Conservation (phyloP, 129 eudicot species). For the Tanacetum coccineum region DNA sequence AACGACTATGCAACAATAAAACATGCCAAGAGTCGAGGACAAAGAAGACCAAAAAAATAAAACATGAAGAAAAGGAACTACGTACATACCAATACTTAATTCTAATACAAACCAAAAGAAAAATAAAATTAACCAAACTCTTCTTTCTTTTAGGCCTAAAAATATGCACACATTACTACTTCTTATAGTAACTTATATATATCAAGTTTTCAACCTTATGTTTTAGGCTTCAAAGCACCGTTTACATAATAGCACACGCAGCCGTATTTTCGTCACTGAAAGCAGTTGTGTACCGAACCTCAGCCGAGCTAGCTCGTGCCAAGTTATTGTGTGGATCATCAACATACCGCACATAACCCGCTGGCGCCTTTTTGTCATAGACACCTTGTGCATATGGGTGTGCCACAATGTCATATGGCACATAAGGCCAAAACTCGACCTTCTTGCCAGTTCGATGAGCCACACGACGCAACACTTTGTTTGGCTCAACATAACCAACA, state of each 20-base stretch:
- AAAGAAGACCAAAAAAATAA: not conserved
- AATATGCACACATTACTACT: slow-evolving; percentile 5
- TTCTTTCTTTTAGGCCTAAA: not conserved
- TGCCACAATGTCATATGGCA: slow-evolving; percentile 74
- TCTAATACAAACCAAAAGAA: not conserved
- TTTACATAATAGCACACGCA: too few species aligned
- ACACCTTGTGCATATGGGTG: slow-evolving; percentile 90
- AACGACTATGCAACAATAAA: not conserved
- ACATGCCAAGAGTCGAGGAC: not conserved
- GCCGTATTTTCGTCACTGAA: slow-evolving; percentile 42
- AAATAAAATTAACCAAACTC: slow-evolving; percentile 1
- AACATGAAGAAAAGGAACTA: not conserved
- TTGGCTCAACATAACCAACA: slow-evolving; percentile 72
- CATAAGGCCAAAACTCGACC: slow-evolving; percentile 93
- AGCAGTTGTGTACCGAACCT: slow-evolving; percentile 90
- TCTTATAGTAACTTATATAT: too few species aligned
- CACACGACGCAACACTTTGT: slow-evolving; percentile 79
- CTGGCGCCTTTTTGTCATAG: slow-evolving; percentile 84
- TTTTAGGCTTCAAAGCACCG: not conserved
- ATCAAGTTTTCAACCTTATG: not conserved
- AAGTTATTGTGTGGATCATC: slow-evolving; percentile 52
- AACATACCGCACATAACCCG: slow-evolving; percentile 69
- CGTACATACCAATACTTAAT: slow-evolving; percentile 1
- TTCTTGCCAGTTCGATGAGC: slow-evolving; percentile 83
- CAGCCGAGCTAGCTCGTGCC: slow-evolving; percentile 87